Conservation (phyloP, 2,329 filamentous ascomycete genomes). For the Ceratocystis eucalypticola region DNA sequence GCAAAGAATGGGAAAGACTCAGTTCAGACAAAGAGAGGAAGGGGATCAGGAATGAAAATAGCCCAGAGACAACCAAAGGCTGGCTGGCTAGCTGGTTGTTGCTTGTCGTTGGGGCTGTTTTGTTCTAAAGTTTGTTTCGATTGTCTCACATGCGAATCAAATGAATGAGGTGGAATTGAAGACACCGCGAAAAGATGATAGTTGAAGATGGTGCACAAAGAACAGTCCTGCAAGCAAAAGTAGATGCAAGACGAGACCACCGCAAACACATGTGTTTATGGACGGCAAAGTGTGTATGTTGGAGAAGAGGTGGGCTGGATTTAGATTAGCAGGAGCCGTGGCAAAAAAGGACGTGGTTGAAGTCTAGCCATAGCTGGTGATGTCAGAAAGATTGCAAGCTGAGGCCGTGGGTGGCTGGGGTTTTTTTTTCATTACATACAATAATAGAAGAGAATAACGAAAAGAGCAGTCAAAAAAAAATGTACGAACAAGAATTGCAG, state of each 20-base stretch:
- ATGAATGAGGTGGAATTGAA: constrained; percentile 1
- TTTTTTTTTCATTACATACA: neutral
- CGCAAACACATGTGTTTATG: neutral
- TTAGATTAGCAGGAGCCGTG: neutral
- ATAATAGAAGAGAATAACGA: neutral
- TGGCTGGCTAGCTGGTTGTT: neutral
- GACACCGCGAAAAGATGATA: neutral
- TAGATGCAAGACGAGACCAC: neutral
- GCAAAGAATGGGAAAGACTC: constrained; percentile 4
- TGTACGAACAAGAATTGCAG: neutral
- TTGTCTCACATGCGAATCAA: neutral
- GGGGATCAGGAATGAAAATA: neutral
- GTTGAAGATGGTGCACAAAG: neutral
- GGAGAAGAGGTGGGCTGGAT: neutral
- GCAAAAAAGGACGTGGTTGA: neutral
- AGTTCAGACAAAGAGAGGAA: neutral
- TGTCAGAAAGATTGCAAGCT: constrained; percentile 4
- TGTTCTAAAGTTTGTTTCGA: neutral
- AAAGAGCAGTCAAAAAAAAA: neutral
- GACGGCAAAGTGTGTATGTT: neutral
- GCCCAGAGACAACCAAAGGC: neutral
- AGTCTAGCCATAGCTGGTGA: neutral
- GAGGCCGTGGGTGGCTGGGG: neutral
- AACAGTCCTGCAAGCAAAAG: neutral
- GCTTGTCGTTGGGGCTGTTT: neutral